Percentiles rank a stretch among this genome's conserved stretches.
phyloP scores from a whole-genome alignment of 2,329 filamentous ascomycete species.

The Colletotrichum higginsianum region DNA sequence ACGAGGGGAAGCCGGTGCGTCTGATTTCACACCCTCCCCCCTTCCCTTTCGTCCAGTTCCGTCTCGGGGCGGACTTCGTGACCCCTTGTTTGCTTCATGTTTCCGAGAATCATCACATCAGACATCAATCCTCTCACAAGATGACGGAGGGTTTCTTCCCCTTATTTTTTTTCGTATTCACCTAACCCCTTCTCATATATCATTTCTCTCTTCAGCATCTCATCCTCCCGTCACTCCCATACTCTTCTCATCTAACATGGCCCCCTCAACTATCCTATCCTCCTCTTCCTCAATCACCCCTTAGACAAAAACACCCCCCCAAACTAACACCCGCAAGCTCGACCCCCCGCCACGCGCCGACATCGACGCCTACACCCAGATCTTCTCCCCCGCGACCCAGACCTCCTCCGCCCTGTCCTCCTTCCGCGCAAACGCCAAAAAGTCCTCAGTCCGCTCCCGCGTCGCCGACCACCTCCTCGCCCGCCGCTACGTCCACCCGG shows the following conservation, averaged over 20 bases:
- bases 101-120: too few relatives aligned
- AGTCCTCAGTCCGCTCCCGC: conserved; percentile 71
- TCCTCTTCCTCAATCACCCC: too few relatives aligned
- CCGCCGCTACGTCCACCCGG: conserved; percentile 66
- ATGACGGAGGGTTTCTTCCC: too few relatives aligned
- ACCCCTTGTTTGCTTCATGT: not conserved
- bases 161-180: too few relatives aligned
- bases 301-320: conserved; percentile 4
- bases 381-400: conserved; percentile 74
- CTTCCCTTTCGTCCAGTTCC: not conserved
- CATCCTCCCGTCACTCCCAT: too few relatives aligned
- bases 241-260: too few relatives aligned
- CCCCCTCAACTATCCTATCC: too few relatives aligned
- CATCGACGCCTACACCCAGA: conserved; percentile 75
- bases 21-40: not conserved
- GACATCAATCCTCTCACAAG: too few relatives aligned
- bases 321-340: conserved; percentile 50
- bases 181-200: too few relatives aligned
- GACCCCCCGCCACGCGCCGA: conserved; percentile 69
- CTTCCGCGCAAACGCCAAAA: conserved; percentile 75
- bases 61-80: too few relatives aligned
- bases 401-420: conserved; percentile 74
- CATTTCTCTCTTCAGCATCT: too few relatives aligned
- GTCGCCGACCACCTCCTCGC: conserved; percentile 70
- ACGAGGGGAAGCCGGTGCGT: conserved; percentile 53